Conservation (phyloP, 148 eudicot species). For the Diospyros lotus region DNA sequence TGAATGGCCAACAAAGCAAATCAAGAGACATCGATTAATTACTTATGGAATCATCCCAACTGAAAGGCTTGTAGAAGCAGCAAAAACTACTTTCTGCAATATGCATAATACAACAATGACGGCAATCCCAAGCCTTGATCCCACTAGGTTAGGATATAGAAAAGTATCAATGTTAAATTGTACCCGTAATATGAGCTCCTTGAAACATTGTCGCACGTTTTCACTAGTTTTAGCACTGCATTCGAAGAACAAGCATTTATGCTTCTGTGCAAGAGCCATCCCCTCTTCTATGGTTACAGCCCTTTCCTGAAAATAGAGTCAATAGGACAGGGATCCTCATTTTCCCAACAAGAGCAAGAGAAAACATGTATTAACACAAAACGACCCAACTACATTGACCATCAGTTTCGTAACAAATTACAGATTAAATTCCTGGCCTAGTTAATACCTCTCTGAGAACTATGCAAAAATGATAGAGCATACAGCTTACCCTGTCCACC, state of each 20-base stretch:
- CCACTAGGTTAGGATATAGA: too few species aligned
- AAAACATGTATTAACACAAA: not conserved
- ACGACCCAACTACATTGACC: not conserved
- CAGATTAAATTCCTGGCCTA: too few species aligned
- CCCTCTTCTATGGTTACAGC: slow-evolving; percentile 58
- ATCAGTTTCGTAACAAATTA: too few species aligned
- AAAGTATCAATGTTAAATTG: not conserved
- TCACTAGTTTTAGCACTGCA: slow-evolving; percentile 59
- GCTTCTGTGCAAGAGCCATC: slow-evolving; percentile 45
- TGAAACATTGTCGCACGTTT: slow-evolving; percentile 55
- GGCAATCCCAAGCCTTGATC: too few species aligned
- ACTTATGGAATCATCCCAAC: too few species aligned
- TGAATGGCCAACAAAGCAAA: too few species aligned
- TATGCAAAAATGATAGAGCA: not conserved
- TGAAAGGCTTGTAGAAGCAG: too few species aligned
- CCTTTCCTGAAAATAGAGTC: slow-evolving; percentile 41
- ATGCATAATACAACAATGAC: not conserved
- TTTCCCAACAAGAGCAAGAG: not conserved
- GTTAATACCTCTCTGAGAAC: too few species aligned
- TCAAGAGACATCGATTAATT: too few species aligned
- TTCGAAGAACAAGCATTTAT: slow-evolving; percentile 47
- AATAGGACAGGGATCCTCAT: not conserved
- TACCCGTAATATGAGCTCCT: slow-evolving; percentile 54
- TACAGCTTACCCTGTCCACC: slow-evolving; percentile 49
- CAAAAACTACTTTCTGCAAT: too few species aligned